Conservation (phyloP, 345 rosid species). For the Dimocarpus longan region DNA sequence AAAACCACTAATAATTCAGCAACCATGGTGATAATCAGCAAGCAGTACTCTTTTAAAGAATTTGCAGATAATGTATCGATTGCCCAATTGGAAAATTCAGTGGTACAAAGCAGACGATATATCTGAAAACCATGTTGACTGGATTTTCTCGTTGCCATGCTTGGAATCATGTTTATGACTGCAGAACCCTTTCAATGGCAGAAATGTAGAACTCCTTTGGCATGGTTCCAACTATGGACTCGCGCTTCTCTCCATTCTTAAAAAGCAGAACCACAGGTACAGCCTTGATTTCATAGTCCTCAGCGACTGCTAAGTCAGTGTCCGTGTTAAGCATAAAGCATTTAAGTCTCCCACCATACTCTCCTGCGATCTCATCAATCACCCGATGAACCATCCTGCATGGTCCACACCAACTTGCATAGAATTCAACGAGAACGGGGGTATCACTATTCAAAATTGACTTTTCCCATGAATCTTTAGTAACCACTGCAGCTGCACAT, state of each 20-base stretch:
- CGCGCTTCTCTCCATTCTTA: slow-evolving; percentile 80
- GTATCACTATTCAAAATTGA: slow-evolving; percentile 59
- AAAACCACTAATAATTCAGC: slow-evolving; percentile 4
- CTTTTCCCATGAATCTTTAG: slow-evolving; percentile 64
- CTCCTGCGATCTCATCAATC: slow-evolving; percentile 80
- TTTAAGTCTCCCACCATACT: slow-evolving; percentile 69
- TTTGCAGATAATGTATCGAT: slow-evolving; percentile 11
- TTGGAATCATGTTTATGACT: slow-evolving; percentile 33
- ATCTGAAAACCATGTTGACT: background rate
- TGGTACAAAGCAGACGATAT: background rate
- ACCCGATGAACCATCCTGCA: slow-evolving; percentile 64
- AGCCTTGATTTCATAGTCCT: slow-evolving; percentile 81
- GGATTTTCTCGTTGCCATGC: background rate
- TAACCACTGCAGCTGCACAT: slow-evolving; percentile 64
- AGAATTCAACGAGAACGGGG: slow-evolving; percentile 87
- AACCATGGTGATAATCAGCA: background rate
- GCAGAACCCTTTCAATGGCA: slow-evolving; percentile 86
- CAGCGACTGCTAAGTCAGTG: slow-evolving; percentile 62
- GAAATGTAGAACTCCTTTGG: slow-evolving; percentile 88
- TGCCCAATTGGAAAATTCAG: background rate
- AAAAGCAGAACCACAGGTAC: slow-evolving; percentile 88
- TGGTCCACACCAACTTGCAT: slow-evolving; percentile 88
- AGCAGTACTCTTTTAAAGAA: background rate
- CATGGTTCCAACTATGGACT: slow-evolving; percentile 88
- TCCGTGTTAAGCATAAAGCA: slow-evolving; percentile 80